These are phyloP conservation scores for Chaetothyriales sp. DNA, from an alignment of 2,329 filamentous ascomycete species.

Conservation along the genomic window DNA sequence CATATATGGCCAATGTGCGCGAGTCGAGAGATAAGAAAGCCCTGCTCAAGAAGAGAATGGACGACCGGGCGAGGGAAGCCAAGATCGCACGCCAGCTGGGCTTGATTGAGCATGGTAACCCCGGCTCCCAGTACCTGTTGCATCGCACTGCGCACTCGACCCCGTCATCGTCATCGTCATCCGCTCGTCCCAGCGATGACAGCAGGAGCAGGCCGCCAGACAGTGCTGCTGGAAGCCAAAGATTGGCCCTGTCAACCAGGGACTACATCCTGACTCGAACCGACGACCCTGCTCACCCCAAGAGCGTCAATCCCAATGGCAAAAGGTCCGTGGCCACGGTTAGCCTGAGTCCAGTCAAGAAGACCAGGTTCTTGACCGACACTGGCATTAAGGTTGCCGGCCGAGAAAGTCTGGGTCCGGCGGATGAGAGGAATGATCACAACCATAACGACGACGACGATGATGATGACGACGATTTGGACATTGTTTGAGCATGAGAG, in stretches of 20 bases:
- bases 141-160: slow-evolving; percentile 3
- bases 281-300: not conserved
- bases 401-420: slow-evolving; percentile 48
- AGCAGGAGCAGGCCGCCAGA: not conserved
- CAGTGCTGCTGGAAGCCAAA: slow-evolving; percentile 1
- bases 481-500: slow-evolving; percentile 27
- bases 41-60: slow-evolving; percentile 29
- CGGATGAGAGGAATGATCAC: slow-evolving; percentile 37
- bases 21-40: slow-evolving; percentile 31
- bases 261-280: slow-evolving; percentile 2
- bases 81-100: slow-evolving; percentile 32
- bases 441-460: slow-evolving; percentile 37
- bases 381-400: slow-evolving; percentile 67
- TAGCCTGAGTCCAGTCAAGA: slow-evolving; percentile 27
- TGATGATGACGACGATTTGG: slow-evolving; percentile 39
- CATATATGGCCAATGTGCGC: slow-evolving; percentile 28
- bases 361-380: slow-evolving; percentile 61
- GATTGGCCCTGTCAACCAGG: not conserved
- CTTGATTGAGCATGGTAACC: slow-evolving; percentile 20
- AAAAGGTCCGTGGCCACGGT: slow-evolving; percentile 27
- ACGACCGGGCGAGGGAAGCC: slow-evolving; percentile 30
- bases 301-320: slow-evolving; percentile 1
- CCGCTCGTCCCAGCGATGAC: not conserved
- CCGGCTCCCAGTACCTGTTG: slow-evolving; percentile 34
- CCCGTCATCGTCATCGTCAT: slow-evolving; percentile 1